Conservation (phyloP, 1,284 basidiomycete species). For the Nidula niveotomentosa region DNA sequence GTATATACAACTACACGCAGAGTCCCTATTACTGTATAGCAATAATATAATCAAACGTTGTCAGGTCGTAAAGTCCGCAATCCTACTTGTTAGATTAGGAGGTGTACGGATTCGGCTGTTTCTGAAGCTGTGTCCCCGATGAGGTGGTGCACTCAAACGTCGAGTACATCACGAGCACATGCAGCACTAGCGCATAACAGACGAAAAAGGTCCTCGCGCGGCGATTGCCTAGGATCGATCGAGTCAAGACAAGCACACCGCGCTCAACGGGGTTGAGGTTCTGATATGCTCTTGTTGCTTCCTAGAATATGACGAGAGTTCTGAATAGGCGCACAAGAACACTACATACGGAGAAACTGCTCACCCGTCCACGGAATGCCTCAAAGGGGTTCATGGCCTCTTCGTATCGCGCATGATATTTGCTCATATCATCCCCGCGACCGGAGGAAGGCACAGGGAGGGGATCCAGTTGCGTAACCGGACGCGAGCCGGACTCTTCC, state of each 20-base stretch:
- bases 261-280: slow-evolving; percentile 92
- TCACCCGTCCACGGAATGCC: slow-evolving; percentile 89
- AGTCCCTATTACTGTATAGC: slow-evolving; percentile 13
- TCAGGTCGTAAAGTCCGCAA: neutral
- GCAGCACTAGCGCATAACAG: slow-evolving; percentile 77
- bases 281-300: slow-evolving; percentile 89
- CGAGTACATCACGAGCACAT: slow-evolving; percentile 79
- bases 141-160: slow-evolving; percentile 68
- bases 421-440: slow-evolving; percentile 76
- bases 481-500: slow-evolving; percentile 57
- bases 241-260: slow-evolving; percentile 83
- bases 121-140: slow-evolving; percentile 45
- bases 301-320: slow-evolving; percentile 46
- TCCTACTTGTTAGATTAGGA: slow-evolving; percentile 11
- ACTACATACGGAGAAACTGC: slow-evolving; percentile 27
- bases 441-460: slow-evolving; percentile 46
- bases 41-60: slow-evolving; percentile 1
- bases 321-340: neutral
- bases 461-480: slow-evolving; percentile 66
- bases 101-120: slow-evolving; percentile 41
- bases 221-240: slow-evolving; percentile 86
- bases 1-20: slow-evolving; percentile 10
- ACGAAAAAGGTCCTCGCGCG: slow-evolving; percentile 83
- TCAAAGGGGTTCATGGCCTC: slow-evolving; percentile 98
- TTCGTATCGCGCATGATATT: slow-evolving; percentile 91